Conservation (phyloP, 2,329 filamentous ascomycete species). For the Huntiella omanensis region DNA sequence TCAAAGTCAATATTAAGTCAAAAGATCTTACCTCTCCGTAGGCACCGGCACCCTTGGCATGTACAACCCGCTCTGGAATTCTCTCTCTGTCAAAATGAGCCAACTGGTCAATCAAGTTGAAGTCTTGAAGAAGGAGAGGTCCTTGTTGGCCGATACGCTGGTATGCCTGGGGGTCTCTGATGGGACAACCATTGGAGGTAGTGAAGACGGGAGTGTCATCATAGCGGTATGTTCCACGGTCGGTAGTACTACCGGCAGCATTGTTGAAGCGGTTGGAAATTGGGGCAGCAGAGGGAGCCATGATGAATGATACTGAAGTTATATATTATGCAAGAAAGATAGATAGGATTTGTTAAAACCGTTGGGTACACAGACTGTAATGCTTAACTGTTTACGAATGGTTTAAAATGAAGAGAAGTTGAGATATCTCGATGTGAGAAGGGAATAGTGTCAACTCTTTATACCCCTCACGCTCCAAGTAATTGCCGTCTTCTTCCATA, state of each 20-base stretch:
- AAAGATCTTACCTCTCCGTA: constrained; percentile 21
- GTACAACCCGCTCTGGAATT: constrained; percentile 35
- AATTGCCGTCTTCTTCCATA: too few species aligned
- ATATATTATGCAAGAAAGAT: not conserved
- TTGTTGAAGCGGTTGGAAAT: constrained; percentile 29
- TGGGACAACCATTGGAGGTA: constrained; percentile 38
- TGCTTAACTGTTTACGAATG: not conserved
- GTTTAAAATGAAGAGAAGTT: not conserved
- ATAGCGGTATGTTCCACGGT: constrained; percentile 22
- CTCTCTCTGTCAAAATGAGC: constrained; percentile 33
- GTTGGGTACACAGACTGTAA: not conserved
- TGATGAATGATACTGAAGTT: not conserved
- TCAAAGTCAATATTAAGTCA: constrained; percentile 14
- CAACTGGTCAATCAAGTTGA: constrained; percentile 44
- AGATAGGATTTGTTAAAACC: not conserved
- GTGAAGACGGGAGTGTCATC: constrained; percentile 40
- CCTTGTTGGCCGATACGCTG: constrained; percentile 34
- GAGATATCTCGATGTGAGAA: too few species aligned
- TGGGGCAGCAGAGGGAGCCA: not conserved
- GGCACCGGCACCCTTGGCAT: constrained; percentile 39
- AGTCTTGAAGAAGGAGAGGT: constrained; percentile 16
- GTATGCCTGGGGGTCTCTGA: constrained; percentile 27
- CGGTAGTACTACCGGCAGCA: constrained; percentile 21
- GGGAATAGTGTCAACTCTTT: too few species aligned
- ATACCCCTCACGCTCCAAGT: too few species aligned